A percentile compares a stretch with the other conserved stretches of the same genome.
These are phyloP conservation scores for Aureobasidium subglaciale DNA, from an alignment of 2,329 filamentous ascomycete genomes.

Conservation along the genomic window DNA sequence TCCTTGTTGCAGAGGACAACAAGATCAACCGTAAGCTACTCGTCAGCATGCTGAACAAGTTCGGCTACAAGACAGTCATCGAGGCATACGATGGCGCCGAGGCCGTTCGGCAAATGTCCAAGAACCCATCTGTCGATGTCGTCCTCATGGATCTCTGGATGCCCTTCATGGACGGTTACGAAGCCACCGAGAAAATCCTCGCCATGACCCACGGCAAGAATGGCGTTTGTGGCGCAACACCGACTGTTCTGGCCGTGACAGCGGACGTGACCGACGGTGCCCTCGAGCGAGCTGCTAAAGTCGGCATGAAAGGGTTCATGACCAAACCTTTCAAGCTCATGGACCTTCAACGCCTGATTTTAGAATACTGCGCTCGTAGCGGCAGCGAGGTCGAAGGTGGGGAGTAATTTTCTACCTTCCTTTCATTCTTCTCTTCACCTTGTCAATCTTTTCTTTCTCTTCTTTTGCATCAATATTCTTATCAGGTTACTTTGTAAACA, in stretches of 20 bases:
- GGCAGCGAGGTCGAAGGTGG: conserved; percentile 9
- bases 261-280: conserved; percentile 61
- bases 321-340: conserved; percentile 60
- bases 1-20: conserved; percentile 67
- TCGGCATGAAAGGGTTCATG: conserved; percentile 62
- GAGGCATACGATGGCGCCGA: conserved; percentile 64
- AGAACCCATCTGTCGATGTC: conserved; percentile 46
- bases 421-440: background rate
- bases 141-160: conserved; percentile 73
- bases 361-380: conserved; percentile 37
- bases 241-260: conserved; percentile 55
- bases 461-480: background rate
- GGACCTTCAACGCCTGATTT: conserved; percentile 55
- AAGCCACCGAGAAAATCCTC: conserved; percentile 58
- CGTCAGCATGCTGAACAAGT: conserved; percentile 58
- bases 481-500: background rate
- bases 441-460: background rate
- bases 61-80: conserved; percentile 57
- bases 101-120: conserved; percentile 54
- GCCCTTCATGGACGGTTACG: conserved; percentile 66
- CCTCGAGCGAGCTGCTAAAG: conserved; percentile 51
- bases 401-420: background rate
- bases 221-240: conserved; percentile 19
- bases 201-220: conserved; percentile 33
- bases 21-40: conserved; percentile 63